Base-by-base conservation (phyloP, 495 filamentous ascomycete species). In the Aspergillus campestris region DNA sequence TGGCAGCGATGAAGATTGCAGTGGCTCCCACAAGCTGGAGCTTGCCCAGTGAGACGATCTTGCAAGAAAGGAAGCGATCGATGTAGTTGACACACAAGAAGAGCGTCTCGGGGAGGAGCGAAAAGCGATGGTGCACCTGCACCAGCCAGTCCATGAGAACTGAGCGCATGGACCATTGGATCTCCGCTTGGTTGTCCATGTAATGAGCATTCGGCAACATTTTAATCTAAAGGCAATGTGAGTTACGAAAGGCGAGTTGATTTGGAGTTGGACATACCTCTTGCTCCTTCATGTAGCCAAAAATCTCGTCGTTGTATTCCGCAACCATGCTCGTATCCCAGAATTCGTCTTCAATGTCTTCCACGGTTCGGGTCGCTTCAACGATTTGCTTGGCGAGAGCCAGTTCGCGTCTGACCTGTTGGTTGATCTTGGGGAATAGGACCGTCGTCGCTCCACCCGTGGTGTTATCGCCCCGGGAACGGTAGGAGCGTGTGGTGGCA, bases 281-380 rank as follows among this genome's bases (percentile, higher is more conserved):
- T 39, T 95, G 80, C 38, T 83, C 72, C 45, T 77, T 76, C 83
- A 97, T 85, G 65, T 97, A 94, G 7, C 76, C 70, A 55, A 96
- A 97, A 49, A 99, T 99, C 59, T 99, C 92, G 5, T 92, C 84
- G 38, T 82, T 81, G 57, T 99, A 99, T 58, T 97, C 91, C 11
- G 89, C 84, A 30, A 99, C 92, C 94, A 99, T 95, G 58, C 85
- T 95, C n/a, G 89, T 86, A 59, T 99, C 92, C 72, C 81, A 94
- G 15, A 74, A 70, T 57, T 96, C 92, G 50, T 97, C 92, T 42
- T 94, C 83, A 38, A 87, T 70, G 42, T 88, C 85, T 45, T 84
- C 79, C 12, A 55, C 48, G 0, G 75, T 71, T 53, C 75, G 67
- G 45, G 76, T 61, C 40, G 63, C 64, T 46, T 87, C 78, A 0